A percentile compares a stretch with the other conserved stretches of the same genome.
Conservation (phyloP, 257 asterid genomes). For the Solanum microdontum region DNA sequence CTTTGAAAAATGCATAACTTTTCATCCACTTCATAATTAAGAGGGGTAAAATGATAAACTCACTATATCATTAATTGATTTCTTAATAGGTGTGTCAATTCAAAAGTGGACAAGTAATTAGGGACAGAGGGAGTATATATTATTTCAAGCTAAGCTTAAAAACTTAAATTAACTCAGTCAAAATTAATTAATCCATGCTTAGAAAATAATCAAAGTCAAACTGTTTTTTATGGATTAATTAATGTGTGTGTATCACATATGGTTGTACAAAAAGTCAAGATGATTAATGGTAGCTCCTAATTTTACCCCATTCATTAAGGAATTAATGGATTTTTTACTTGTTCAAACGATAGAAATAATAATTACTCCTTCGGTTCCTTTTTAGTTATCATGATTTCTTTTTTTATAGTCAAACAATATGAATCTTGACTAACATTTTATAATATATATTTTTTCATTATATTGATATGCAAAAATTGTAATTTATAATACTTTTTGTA, state of each 20-base stretch:
- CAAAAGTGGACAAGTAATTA: too few relatives aligned
- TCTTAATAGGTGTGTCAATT: too few relatives aligned
- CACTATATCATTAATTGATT: too few relatives aligned
- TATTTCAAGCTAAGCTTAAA: neutral
- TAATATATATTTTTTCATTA: too few relatives aligned
- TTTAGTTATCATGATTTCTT: neutral
- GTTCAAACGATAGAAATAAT: neutral
- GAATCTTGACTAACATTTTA: too few relatives aligned
- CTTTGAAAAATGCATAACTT: too few relatives aligned
- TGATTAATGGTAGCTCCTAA: neutral
- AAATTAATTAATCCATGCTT: neutral
- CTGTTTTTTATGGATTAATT: neutral
- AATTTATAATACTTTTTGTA: accelerated
- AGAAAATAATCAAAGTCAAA: neutral
- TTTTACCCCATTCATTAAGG: neutral
- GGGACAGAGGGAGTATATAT: neutral
- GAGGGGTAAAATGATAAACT: too few relatives aligned
- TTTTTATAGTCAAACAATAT: neutral
- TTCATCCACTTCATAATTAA: too few relatives aligned
- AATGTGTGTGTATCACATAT: neutral
- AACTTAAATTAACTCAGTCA: neutral
- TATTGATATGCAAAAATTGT: accelerated
- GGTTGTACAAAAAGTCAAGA: neutral
- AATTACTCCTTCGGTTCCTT: neutral
- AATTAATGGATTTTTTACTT: neutral